phyloP scores from a whole-genome alignment of 768 basidiomycete genomes.

The Russula abietina region DNA sequence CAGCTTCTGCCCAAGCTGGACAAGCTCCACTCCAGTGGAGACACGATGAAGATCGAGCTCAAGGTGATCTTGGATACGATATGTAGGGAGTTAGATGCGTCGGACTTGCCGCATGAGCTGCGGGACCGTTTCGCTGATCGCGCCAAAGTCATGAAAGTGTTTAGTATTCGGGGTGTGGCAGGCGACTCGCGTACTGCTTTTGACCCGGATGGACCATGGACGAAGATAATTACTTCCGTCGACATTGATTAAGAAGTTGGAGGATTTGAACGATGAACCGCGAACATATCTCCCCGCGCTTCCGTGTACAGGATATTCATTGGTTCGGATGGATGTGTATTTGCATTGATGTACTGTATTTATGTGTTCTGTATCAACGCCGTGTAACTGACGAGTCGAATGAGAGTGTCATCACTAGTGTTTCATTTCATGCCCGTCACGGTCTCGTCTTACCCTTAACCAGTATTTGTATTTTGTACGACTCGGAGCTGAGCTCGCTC shows the following conservation, averaged over 20 bases:
- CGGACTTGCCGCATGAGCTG: conserved; percentile 4
- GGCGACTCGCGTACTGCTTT: not conserved
- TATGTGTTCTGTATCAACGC: not conserved
- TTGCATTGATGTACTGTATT: not conserved
- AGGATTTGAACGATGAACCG: not conserved
- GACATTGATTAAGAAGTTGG: not conserved
- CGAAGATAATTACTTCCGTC: not conserved
- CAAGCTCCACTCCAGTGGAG: not conserved
- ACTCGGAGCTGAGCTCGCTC: too few species aligned
- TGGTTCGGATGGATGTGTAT: not conserved
- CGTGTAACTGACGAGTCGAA: not conserved
- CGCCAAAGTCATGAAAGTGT: conserved; percentile 1
- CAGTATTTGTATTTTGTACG: too few species aligned
- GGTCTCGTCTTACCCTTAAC: too few species aligned
- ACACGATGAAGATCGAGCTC: not conserved
- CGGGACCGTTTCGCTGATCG: conserved; percentile 4
- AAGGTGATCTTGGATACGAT: conserved; percentile 13
- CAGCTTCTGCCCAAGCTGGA: conserved; percentile 4
- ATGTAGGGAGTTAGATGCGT: not conserved
- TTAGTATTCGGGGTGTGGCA: not conserved
- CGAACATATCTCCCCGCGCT: too few species aligned
- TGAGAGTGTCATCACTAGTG: not conserved
- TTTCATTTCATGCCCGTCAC: not conserved
- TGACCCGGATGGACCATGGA: conserved; percentile 4
- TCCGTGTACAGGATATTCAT: not conserved